Evolutionary conservation across 2,329 filamentous ascomycete species (phyloP).

Genomic region (Onygena corvina): DNA sequence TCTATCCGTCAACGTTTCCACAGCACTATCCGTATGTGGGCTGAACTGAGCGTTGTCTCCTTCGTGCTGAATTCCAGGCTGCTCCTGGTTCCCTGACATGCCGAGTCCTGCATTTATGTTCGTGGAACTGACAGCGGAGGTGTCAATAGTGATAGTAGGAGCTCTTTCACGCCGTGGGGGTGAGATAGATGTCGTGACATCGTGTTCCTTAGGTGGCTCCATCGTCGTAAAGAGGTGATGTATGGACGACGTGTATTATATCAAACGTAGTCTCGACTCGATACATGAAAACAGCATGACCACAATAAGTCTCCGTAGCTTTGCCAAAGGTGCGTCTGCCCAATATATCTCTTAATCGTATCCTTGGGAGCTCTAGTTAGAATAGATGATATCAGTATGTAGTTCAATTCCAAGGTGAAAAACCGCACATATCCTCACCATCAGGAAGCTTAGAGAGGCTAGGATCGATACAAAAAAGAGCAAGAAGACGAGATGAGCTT

Average conservation of each 20-base stretch:
- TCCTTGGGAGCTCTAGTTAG: background rate
- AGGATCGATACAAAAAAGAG: too few relatives aligned
- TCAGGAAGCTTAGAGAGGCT: too few relatives aligned
- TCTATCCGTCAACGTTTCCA: background rate
- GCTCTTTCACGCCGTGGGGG: conserved; percentile 34
- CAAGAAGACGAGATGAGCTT: too few relatives aligned
- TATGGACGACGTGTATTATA: background rate
- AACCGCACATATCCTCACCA: too few relatives aligned
- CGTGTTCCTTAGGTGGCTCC: conserved; percentile 12
- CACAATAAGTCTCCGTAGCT: too few relatives aligned
- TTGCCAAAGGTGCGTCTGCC: too few relatives aligned
- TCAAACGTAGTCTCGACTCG: conserved; percentile 4
- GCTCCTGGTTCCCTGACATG: background rate
- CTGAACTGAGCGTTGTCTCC: background rate
- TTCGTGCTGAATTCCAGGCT: background rate
- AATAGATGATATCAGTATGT: background rate
- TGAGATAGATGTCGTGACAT: conserved; percentile 21
- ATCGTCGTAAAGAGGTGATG: background rate
- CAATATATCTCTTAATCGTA: too few relatives aligned
- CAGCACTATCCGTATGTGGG: background rate
- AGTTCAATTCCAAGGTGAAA: background rate
- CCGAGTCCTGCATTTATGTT: background rate
- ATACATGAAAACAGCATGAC: conserved; percentile 1
- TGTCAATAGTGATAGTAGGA: conserved; percentile 47
- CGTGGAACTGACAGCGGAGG: conserved; percentile 38